Percentiles rank a stretch among this genome's conserved stretches.
phyloP scores from a whole-genome alignment of 352 stramenopile species.

The Phytophthora constricta region DNA sequence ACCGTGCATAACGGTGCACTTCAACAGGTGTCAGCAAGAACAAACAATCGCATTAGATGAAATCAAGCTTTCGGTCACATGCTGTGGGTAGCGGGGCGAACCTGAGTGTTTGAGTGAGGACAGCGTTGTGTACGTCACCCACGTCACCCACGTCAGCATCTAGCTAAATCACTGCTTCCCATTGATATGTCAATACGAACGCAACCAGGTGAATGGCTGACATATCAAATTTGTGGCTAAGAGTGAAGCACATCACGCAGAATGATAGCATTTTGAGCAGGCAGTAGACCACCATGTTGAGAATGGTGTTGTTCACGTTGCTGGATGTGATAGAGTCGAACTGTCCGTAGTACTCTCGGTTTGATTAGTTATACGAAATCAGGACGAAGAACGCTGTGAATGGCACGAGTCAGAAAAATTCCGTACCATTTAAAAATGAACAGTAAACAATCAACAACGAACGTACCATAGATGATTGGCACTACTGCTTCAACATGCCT shows the following conservation, averaged over 20 bases:
- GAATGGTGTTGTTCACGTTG: slow-evolving; percentile 10
- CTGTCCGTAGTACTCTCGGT: slow-evolving; percentile 5
- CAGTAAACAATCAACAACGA: neutral
- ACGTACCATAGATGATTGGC: slow-evolving; percentile 11
- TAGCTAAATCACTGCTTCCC: neutral
- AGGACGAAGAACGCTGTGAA: slow-evolving; percentile 2
- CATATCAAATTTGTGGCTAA: slow-evolving; percentile 8
- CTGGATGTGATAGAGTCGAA: slow-evolving; percentile 6
- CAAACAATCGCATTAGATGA: neutral
- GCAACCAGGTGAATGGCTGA: slow-evolving; percentile 6
- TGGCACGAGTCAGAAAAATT: neutral
- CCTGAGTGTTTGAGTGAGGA: slow-evolving; percentile 5
- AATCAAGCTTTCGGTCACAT: neutral
- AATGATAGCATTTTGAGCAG: slow-evolving; percentile 6
- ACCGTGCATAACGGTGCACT: no score
- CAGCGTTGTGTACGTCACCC: slow-evolving; percentile 7
- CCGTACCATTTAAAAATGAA: no score
- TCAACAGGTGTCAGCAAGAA: no score
- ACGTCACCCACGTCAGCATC: neutral
- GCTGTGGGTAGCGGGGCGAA: neutral
- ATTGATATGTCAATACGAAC: neutral
- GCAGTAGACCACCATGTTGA: slow-evolving; percentile 6
- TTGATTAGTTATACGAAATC: neutral
- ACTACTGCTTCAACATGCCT: slow-evolving; percentile 16
- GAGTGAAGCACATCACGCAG: slow-evolving; percentile 3